These are phyloP conservation scores for Malus orientalis DNA, from an alignment of 306 rosid genomes.

Conservation along the genomic window DNA sequence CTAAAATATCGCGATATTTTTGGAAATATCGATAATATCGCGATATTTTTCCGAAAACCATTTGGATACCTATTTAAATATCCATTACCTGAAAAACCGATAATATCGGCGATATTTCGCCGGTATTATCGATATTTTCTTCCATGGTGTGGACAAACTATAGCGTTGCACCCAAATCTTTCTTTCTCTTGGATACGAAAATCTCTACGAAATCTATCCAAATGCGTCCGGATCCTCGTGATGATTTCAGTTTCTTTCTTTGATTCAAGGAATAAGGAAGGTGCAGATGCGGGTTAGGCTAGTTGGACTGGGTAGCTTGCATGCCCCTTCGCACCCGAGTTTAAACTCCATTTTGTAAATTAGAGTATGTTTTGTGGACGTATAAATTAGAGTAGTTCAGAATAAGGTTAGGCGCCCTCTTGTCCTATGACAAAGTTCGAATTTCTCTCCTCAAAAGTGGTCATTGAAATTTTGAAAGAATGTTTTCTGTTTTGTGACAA, in stretches of 20 bases:
- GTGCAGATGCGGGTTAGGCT: background rate
- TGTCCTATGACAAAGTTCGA: background rate
- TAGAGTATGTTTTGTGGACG: background rate
- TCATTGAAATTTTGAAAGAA: background rate
- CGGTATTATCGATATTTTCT: too few species aligned
- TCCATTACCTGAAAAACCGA: too few species aligned
- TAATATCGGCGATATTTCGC: too few species aligned
- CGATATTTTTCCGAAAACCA: too few species aligned
- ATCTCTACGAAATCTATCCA: background rate
- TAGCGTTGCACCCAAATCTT: background rate
- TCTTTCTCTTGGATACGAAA: background rate
- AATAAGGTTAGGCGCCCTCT: background rate
- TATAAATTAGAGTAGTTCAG: background rate
- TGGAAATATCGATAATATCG: too few species aligned
- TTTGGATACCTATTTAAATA: too few species aligned
- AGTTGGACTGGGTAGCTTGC: background rate
- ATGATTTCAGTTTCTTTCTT: background rate
- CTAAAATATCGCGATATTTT: too few species aligned
- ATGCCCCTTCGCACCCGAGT: too few species aligned
- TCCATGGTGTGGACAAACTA: background rate
- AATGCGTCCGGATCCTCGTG: background rate
- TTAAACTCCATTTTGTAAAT: background rate
- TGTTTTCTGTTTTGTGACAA: background rate
- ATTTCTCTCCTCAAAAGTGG: background rate
- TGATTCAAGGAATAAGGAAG: background rate